Evolutionary conservation across 129 eudicot genomes (phyloP).

Genomic region (Cynara cardunculus): DNA sequence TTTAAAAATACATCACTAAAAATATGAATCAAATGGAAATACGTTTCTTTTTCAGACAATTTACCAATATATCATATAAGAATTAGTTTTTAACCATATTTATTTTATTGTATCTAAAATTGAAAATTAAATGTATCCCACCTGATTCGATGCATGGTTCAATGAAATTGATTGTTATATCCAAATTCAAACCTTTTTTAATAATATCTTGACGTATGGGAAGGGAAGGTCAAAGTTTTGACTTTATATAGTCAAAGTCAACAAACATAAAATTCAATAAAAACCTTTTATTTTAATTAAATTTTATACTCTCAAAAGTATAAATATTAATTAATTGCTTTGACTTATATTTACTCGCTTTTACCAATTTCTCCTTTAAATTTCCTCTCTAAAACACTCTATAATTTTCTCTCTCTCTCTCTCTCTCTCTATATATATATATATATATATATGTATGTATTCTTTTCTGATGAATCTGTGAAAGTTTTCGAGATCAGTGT

Average conservation of each 20-base stretch:
- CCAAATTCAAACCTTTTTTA: neutral
- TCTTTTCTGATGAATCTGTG: neutral
- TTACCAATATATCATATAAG: no score
- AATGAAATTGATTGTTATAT: neutral
- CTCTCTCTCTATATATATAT: no score
- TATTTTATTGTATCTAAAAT: no score
- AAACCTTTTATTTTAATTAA: neutral
- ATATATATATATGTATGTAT: no score
- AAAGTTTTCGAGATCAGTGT: neutral
- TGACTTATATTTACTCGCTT: neutral
- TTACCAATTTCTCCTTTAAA: neutral
- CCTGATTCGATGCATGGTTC: neutral
- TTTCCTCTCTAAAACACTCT: neutral
- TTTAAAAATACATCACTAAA: no score
- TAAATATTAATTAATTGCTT: no score
- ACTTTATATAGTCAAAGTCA: neutral
- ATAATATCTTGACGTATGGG: neutral
- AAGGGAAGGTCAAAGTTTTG: neutral
- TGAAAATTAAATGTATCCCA: no score
- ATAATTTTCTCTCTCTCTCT: neutral
- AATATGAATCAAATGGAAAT: no score
- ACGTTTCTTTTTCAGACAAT: no score
- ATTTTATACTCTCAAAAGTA: neutral
- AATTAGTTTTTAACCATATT: no score
- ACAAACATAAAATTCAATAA: neutral